phyloP scores from a whole-genome alignment of 139 green algal species.

The Chlorella sp. region DNA sequence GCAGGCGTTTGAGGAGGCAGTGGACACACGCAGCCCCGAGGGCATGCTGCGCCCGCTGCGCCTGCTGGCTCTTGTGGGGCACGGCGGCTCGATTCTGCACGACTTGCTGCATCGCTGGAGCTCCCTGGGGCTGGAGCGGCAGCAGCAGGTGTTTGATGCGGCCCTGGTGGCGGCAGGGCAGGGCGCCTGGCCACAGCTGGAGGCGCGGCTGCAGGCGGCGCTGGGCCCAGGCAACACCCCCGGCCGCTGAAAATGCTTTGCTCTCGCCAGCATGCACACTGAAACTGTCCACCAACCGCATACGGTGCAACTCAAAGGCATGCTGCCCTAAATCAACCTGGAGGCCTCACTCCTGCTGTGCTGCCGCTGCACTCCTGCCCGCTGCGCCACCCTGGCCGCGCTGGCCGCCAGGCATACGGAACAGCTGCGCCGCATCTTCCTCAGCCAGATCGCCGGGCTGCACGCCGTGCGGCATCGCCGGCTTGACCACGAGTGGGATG shows the following conservation, averaged over 20 bases:
- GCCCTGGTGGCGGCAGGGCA: not conserved
- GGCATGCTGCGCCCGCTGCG: not conserved
- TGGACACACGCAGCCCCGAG: not conserved
- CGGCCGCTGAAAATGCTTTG: too few species aligned
- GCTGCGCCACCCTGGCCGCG: not conserved
- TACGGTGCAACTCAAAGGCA: too few species aligned
- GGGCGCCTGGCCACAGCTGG: not conserved
- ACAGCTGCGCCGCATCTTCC: not conserved
- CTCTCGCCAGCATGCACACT: too few species aligned
- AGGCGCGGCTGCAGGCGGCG: not conserved
- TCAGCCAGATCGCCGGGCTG: not conserved
- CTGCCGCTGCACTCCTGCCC: too few species aligned
- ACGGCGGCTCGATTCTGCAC: not conserved
- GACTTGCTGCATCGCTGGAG: not conserved
- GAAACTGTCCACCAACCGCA: too few species aligned
- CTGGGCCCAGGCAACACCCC: not conserved
- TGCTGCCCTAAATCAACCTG: too few species aligned
- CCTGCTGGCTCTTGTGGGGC: not conserved
- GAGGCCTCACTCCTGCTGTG: too few species aligned
- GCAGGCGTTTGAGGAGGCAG: not conserved
- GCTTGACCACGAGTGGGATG: conserved; percentile 47
- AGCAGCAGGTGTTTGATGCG: conserved; percentile 4
- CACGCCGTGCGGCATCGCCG: not conserved
- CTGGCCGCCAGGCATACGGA: not conserved
- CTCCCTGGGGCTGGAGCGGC: not conserved